phyloP scores from a whole-genome alignment of 2,329 filamentous ascomycete species.

The Curvularia verruculosa region DNA sequence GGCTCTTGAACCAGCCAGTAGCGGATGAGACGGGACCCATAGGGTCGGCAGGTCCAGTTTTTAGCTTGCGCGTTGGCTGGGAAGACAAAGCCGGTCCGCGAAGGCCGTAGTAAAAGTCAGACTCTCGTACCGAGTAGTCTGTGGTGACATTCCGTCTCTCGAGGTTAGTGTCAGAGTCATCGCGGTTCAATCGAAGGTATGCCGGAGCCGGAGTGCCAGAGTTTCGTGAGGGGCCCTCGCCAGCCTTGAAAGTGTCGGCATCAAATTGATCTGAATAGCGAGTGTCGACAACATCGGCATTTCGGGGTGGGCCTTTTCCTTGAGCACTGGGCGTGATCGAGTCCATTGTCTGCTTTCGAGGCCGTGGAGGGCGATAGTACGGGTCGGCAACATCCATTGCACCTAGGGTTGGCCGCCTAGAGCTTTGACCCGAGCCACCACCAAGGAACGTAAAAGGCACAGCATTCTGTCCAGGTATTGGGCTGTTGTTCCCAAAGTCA shows the following conservation, averaged over 20 bases:
- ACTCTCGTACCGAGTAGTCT: slow-evolving; percentile 92
- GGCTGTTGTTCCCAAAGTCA: slow-evolving; percentile 65
- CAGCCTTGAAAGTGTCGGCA: slow-evolving; percentile 33
- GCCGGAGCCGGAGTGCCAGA: slow-evolving; percentile 52
- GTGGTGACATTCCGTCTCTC: slow-evolving; percentile 63
- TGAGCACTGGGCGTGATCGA: slow-evolving; percentile 55
- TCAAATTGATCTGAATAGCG: slow-evolving; percentile 55
- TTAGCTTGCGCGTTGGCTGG: slow-evolving; percentile 79
- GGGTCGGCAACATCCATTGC: slow-evolving; percentile 64
- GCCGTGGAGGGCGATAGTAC: slow-evolving; percentile 85
- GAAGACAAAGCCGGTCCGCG: slow-evolving; percentile 86
- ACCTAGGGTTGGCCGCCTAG: slow-evolving; percentile 46
- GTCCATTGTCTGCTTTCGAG: slow-evolving; percentile 65
- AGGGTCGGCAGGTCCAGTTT: slow-evolving; percentile 93
- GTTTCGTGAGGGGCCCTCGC: slow-evolving; percentile 44
- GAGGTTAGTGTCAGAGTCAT: slow-evolving; percentile 61
- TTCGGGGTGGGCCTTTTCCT: slow-evolving; percentile 54
- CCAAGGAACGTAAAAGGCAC: slow-evolving; percentile 75
- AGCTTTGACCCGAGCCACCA: slow-evolving; percentile 51
- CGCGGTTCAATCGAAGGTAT: slow-evolving; percentile 57
- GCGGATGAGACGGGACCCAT: slow-evolving; percentile 89
- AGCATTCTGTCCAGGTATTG: slow-evolving; percentile 72
- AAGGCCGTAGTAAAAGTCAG: slow-evolving; percentile 95
- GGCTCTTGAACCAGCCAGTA: slow-evolving; percentile 80
- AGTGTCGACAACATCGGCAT: slow-evolving; percentile 55